A percentile compares a stretch with the other conserved stretches of the same genome.
phyloP scores from a whole-genome alignment of 1,139 yeast genomes.

The Groenewaldozyma auringiensis region DNA sequence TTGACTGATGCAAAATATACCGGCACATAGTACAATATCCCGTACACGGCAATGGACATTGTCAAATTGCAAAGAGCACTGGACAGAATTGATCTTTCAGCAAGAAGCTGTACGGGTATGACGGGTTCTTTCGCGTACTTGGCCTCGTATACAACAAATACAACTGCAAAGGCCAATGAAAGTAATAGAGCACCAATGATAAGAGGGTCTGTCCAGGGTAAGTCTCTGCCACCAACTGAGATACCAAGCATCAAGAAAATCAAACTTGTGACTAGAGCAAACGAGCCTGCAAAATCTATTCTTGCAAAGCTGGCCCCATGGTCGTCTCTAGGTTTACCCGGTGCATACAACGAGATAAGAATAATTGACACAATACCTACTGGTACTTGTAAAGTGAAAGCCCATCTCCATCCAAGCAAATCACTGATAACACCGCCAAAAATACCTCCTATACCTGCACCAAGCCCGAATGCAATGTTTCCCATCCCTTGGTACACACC shows the following conservation, averaged over 20 bases:
- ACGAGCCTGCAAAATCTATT: slow-evolving; percentile 69
- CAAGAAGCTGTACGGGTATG: slow-evolving; percentile 50
- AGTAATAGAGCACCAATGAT: slow-evolving; percentile 31
- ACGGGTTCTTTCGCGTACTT: slow-evolving; percentile 58
- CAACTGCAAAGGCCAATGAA: slow-evolving; percentile 28
- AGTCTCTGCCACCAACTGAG: slow-evolving; percentile 56
- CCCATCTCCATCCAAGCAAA: slow-evolving; percentile 72
- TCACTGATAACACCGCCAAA: slow-evolving; percentile 67
- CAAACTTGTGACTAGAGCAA: slow-evolving; percentile 49
- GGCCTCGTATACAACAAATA: slow-evolving; percentile 46
- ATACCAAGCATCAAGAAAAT: slow-evolving; percentile 53
- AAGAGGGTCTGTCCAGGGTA: slow-evolving; percentile 34
- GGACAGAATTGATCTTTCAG: slow-evolving; percentile 51
- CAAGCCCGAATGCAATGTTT: slow-evolving; percentile 57
- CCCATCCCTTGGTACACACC: slow-evolving; percentile 58
- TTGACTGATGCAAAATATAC: slow-evolving; percentile 52
- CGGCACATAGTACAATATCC: slow-evolving; percentile 56
- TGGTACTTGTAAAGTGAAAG: slow-evolving; percentile 58
- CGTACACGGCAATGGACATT: slow-evolving; percentile 47
- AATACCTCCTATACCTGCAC: slow-evolving; percentile 65
- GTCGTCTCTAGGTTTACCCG: slow-evolving; percentile 7
- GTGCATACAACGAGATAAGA: slow-evolving; percentile 24
- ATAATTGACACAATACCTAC: slow-evolving; percentile 46
- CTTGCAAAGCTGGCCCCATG: slow-evolving; percentile 23
- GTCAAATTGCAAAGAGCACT: slow-evolving; percentile 65